phyloP scores from a whole-genome alignment of 1,139 yeast species.

The Lodderomyces beijingensis region DNA sequence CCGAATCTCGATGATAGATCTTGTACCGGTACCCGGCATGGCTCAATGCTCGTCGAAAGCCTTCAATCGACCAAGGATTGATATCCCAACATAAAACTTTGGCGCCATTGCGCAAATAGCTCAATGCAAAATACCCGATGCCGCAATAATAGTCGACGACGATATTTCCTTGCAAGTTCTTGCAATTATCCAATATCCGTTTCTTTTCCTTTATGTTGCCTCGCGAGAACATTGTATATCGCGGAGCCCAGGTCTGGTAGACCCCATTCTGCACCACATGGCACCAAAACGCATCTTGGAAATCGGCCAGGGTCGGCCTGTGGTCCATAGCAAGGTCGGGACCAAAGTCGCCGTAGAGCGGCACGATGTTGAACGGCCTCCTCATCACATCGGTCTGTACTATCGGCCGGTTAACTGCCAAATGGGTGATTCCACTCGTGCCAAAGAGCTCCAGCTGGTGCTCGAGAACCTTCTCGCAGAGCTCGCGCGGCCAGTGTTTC shows the following conservation, averaged over 20 bases:
- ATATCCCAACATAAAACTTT: conserved; percentile 75
- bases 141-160: conserved; percentile 78
- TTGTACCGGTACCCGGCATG: conserved; percentile 40
- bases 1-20: conserved; percentile 27
- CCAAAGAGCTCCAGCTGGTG: conserved; percentile 12
- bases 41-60: conserved; percentile 53
- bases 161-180: conserved; percentile 30
- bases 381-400: conserved; percentile 53
- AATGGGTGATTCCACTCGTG: conserved; percentile 40
- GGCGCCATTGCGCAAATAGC: conserved; percentile 59
- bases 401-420: conserved; percentile 73
- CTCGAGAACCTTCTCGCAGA: conserved; percentile 23
- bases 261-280: conserved; percentile 68
- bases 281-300: conserved; percentile 67
- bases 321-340: conserved; percentile 27
- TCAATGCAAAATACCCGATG: conserved; percentile 77
- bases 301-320: conserved; percentile 41
- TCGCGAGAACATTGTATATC: conserved; percentile 83
- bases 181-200: conserved; percentile 46
- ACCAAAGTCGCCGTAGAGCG: conserved; percentile 67
- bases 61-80: conserved; percentile 82
- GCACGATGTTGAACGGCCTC: conserved; percentile 54
- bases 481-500: conserved; percentile 11
- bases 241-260: conserved; percentile 78
- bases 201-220: conserved; percentile 84